These are phyloP conservation scores for Bretziella fagacearum DNA, from an alignment of 2,329 filamentous ascomycete genomes.

Conservation along the genomic window DNA sequence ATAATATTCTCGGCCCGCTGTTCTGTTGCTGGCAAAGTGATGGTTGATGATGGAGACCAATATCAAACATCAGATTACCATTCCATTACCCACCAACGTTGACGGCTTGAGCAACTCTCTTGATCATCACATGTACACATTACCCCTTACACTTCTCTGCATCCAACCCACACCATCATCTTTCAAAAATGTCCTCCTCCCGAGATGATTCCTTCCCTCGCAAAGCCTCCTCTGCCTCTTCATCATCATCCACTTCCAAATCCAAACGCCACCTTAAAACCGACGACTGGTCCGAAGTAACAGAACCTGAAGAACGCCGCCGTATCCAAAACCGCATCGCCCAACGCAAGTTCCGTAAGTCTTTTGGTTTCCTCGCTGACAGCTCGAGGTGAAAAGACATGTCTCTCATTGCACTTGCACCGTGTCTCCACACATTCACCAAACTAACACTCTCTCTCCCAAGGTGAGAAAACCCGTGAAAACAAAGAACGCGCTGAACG, in stretches of 20 bases:
- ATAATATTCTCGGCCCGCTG: no score
- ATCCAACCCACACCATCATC: not conserved
- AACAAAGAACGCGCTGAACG: constrained; percentile 49
- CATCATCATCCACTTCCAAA: constrained; percentile 18
- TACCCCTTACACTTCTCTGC: not conserved
- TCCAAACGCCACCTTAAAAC: constrained; percentile 25
- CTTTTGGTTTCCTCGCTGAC: not conserved
- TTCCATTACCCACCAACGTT: not conserved
- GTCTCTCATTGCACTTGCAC: no score
- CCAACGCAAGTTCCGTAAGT: constrained; percentile 58
- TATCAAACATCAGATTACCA: no score
- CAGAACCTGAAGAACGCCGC: constrained; percentile 52
- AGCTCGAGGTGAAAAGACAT: not conserved
- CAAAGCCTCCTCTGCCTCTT: not conserved
- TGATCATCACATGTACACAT: no score
- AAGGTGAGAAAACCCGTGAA: constrained; percentile 54
- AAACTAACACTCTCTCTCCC: not conserved
- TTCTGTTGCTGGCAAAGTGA: no score
- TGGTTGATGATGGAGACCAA: no score
- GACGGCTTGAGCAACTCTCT: no score
- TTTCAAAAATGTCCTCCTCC: not conserved
- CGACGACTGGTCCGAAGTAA: constrained; percentile 53
- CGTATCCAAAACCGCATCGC: constrained; percentile 63
- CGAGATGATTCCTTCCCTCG: not conserved
- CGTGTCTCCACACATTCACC: no score